Base-by-base conservation (phyloP, 768 basidiomycete genomes). In the Phlegmacium glaucopus region DNA sequence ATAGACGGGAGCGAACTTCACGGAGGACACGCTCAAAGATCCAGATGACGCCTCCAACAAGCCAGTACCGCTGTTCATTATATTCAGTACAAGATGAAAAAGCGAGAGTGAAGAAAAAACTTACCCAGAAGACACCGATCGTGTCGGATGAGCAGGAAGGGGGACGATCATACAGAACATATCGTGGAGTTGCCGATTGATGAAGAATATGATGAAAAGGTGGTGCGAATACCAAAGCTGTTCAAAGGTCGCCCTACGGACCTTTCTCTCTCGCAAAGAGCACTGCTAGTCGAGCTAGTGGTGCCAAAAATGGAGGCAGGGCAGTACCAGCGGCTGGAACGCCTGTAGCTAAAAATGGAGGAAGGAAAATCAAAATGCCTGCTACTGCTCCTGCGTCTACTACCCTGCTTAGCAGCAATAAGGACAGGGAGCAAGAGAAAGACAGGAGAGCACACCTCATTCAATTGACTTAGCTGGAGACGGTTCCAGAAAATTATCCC, bases 41-140 rank as follows among this genome's bases (percentile, higher is more conserved):
- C 84, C 85, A 95, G 53, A 96, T 83, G 29, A 85, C 62, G 46
- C 91, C 92, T 22, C 93, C 92, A 46, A 88, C 73, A 43, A 93
- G 73, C 92, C 93, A 94, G 72, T 91, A 94, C 45, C 89, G 84
- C 89, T 91, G 27, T 37, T 29, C 15, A 46, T 35, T 39, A 34
- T 34, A 42, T 29, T 28, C 48, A 4, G 45, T 15, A 9, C 36
- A 48, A 13, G 42, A 10, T 4, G 46, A 26, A 50, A 40, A 53
- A 50, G 22, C 36, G n/a, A n/a, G 28, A 6, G 37, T 30, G 15
- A 29, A 50, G 29, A 22, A 35, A 46, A 22, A 39, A 71, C 84
- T 45, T 53, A 91, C 90, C 94, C 95, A 98, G 74, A 98, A 97
- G 51, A 95, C 91, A 55, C 93, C 94, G 53, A 94, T 85, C 30